Base-by-base conservation (phyloP, 116 monocot species). In the Zostera marina region DNA sequence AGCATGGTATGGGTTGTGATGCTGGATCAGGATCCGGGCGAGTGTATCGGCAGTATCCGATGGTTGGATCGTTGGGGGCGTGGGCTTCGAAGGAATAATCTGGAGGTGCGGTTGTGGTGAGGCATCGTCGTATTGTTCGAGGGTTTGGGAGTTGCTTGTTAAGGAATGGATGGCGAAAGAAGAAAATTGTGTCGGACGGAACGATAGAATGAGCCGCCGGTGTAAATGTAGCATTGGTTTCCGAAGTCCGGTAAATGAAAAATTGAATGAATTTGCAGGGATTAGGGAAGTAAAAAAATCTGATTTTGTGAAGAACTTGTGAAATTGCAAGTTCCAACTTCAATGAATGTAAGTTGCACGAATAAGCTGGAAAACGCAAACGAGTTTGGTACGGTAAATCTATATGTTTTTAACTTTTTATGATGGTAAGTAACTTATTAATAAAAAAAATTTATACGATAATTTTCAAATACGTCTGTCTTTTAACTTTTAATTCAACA, bases 1-100 rank as follows among this genome's bases (percentile, higher is more conserved):
- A 14, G 89, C 71, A 72, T 96, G 94, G 82, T 79, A 96, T 46
- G 94, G 94, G 69, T 96, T 96, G 85, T 96, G 85, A 66, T 88
- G 85, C 17, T 56, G 32, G 67, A 88, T 56, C 19, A 96, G 78
- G 53, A 96, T 73, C 60, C 52, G 63, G 43, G 94, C 54, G 63
- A 96, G 74, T 12, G 69, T 24, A 8, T 56, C 56, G 38, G 56
- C 56, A 5, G 56, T 39, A 8, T 23, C 12, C 15, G 48, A 47
- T 26, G 47, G 43, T 10, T 45, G 21, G 32, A 32, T 62, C 15
- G 45, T 9, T 26, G 48, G 42, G 11, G 24, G 62, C 20, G 44
- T 59, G 21, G 42, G 16, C 44, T 59, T 59, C 20, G 56, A 39
- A 39, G 39, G 15, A 7, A 17, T 51, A 21, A 32, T 32, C 32